Evolutionary conservation across 495 filamentous ascomycete species (phyloP).

Genomic region (Friedmanniomyces simplex): DNA sequence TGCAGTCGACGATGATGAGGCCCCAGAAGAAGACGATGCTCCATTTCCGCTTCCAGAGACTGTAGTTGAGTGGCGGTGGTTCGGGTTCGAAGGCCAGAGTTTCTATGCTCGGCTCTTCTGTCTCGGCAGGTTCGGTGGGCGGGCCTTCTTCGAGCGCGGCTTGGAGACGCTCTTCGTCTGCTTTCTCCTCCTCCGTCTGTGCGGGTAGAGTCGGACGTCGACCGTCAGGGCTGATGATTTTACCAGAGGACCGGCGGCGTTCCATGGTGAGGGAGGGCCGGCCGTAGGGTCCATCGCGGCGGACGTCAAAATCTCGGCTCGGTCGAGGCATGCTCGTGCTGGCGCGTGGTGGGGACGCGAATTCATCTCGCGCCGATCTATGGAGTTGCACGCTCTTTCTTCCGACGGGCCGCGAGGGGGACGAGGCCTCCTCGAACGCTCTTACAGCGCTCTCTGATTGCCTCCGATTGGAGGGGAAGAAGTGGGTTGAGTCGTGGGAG

Average conservation of each 20-base stretch:
- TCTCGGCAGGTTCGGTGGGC: not conserved
- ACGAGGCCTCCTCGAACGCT: not conserved
- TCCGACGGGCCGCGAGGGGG: not conserved
- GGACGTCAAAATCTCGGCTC: conserved; percentile 15
- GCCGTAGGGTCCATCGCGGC: conserved; percentile 18
- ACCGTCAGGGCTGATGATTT: too few relatives aligned
- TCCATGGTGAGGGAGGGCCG: conserved; percentile 17
- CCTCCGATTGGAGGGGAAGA: not conserved
- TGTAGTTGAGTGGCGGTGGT: conserved; percentile 49
- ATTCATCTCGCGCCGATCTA: not conserved
- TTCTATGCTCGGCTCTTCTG: not conserved
- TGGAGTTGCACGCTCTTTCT: conserved; percentile 1
- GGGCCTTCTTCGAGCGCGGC: too few relatives aligned
- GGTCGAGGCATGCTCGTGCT: conserved; percentile 1
- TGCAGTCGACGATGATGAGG: conserved; percentile 44
- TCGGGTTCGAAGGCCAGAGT: conserved; percentile 23
- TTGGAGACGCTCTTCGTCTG: too few relatives aligned
- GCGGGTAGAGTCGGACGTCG: too few relatives aligned
- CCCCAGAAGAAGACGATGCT: conserved; percentile 50
- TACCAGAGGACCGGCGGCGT: conserved; percentile 9
- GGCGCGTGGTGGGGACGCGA: not conserved
- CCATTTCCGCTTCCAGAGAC: conserved; percentile 42
- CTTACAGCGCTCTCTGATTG: conserved; percentile 1
- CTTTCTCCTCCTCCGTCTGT: too few relatives aligned
- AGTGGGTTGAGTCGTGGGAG: not conserved